Conservation (phyloP, 139 green algal genomes). For the Limnomonas spitsbergensis region DNA sequence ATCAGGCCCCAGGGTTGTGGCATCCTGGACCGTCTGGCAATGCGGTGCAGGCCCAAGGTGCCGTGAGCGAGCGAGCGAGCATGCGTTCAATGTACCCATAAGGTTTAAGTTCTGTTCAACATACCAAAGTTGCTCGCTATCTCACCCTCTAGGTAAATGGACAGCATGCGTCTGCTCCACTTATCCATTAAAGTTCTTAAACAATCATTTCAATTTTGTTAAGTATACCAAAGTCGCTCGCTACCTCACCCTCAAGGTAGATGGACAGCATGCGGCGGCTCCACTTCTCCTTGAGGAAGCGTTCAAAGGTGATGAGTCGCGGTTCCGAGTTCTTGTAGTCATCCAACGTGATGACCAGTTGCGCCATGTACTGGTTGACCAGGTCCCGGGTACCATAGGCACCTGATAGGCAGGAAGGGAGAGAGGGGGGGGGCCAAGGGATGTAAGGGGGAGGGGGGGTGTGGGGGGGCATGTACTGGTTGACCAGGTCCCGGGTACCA, state of each 20-base stretch:
- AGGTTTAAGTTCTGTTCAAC: too few species aligned
- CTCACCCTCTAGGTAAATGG: constrained; percentile 35
- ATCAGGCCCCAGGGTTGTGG: too few species aligned
- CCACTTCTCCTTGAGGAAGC: constrained; percentile 39
- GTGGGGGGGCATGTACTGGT: constrained; percentile 42
- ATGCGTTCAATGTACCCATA: too few species aligned
- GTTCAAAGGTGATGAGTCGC: constrained; percentile 34
- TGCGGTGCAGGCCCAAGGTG: too few species aligned
- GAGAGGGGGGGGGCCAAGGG: too few species aligned
- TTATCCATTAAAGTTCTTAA: too few species aligned
- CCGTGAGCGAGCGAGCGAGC: too few species aligned
- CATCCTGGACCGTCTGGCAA: too few species aligned
- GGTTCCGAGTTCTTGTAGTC: constrained; percentile 7
- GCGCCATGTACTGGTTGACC: constrained; percentile 44
- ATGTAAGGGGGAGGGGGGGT: too few species aligned
- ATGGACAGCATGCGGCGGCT: constrained; percentile 21
- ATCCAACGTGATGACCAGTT: constrained; percentile 30
- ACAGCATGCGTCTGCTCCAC: constrained; percentile 25
- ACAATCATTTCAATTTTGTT: too few species aligned
- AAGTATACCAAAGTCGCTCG: too few species aligned
- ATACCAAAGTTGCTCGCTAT: too few species aligned
- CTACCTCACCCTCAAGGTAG: constrained; percentile 33
- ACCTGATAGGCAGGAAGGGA: constrained; percentile 9
- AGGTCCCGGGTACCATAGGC: constrained; percentile 40
- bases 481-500: constrained; percentile 41